phyloP scores from a whole-genome alignment of 805 yeast genomes.

The Teunomyces atbi region DNA sequence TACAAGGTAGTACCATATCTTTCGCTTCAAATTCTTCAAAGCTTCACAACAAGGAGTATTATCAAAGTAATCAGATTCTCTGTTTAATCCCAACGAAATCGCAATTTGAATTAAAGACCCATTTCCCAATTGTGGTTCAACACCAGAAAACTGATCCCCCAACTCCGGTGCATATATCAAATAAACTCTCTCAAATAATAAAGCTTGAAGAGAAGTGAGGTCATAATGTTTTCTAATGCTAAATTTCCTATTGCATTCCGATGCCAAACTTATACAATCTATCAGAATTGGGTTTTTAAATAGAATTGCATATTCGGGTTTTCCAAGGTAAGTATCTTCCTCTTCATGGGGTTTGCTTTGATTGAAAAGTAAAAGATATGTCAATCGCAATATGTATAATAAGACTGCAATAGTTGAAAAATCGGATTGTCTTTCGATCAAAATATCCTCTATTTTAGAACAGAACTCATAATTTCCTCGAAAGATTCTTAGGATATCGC shows the following conservation, averaged over 20 bases:
- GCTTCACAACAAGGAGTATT: constrained; percentile 13
- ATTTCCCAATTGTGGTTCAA: constrained; percentile 18
- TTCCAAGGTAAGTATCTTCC: not conserved
- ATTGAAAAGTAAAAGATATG: constrained; percentile 16
- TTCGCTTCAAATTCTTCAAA: constrained; percentile 44
- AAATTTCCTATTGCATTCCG: constrained; percentile 12
- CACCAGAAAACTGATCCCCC: constrained; percentile 8
- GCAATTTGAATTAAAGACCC: constrained; percentile 36
- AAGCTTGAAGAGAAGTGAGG: constrained; percentile 18
- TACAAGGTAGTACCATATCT: constrained; percentile 55
- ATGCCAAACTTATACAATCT: constrained; percentile 14
- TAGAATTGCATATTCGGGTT: not conserved
- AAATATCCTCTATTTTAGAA: not conserved
- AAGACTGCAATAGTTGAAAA: constrained; percentile 12
- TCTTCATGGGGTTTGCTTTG: constrained; percentile 11
- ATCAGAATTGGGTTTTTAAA: constrained; percentile 15
- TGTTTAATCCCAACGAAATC: constrained; percentile 32
- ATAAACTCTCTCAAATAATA: constrained; percentile 12
- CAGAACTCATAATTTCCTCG: not conserved
- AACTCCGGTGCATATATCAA: constrained; percentile 15
- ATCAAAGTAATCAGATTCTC: constrained; percentile 35
- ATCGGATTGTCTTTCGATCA: constrained; percentile 10
- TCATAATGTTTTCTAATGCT: constrained; percentile 9
- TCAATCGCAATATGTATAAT: constrained; percentile 15
- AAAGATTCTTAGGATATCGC: constrained; percentile 5